Evolutionary conservation across 2,329 filamentous ascomycete species (phyloP).

Genomic region (Emmonsiellopsis sp.): DNA sequence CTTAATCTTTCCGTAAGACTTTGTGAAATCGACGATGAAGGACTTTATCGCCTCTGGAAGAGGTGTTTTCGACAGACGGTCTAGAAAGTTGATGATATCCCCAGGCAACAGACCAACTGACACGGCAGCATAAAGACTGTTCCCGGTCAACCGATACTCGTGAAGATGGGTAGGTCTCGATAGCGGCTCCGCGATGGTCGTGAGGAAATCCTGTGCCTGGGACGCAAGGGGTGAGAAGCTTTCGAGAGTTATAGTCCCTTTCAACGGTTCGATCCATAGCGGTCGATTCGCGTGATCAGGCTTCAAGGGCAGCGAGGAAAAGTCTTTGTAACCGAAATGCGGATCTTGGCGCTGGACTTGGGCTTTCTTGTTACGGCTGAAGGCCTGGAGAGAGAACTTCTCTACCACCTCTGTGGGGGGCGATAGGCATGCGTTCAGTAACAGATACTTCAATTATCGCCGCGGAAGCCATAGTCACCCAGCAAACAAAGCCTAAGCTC

Average conservation of each 20-base stretch:
- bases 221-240: slow-evolving; percentile 83
- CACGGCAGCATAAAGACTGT: slow-evolving; percentile 90
- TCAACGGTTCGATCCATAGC: slow-evolving; percentile 84
- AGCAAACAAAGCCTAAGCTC: slow-evolving; percentile 11
- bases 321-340: slow-evolving; percentile 60
- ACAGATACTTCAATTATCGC: background rate
- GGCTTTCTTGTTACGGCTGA: slow-evolving; percentile 38
- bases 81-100: slow-evolving; percentile 83
- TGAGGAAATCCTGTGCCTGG: slow-evolving; percentile 87
- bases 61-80: slow-evolving; percentile 80
- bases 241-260: slow-evolving; percentile 82
- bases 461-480: slow-evolving; percentile 10
- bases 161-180: slow-evolving; percentile 86
- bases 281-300: slow-evolving; percentile 82
- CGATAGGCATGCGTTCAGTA: background rate
- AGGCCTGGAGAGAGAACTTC: slow-evolving; percentile 46
- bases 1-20: slow-evolving; percentile 91
- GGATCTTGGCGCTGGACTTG: slow-evolving; percentile 39
- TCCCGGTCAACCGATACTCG: slow-evolving; percentile 84
- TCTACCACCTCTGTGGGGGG: slow-evolving; percentile 36
- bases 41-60: slow-evolving; percentile 70
- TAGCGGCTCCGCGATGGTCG: slow-evolving; percentile 87
- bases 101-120: slow-evolving; percentile 83
- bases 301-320: slow-evolving; percentile 74
- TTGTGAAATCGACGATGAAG: slow-evolving; percentile 75